These are phyloP conservation scores for Candida coleopterorum DNA, from an alignment of 805 yeast species.

Conservation along the genomic window DNA sequence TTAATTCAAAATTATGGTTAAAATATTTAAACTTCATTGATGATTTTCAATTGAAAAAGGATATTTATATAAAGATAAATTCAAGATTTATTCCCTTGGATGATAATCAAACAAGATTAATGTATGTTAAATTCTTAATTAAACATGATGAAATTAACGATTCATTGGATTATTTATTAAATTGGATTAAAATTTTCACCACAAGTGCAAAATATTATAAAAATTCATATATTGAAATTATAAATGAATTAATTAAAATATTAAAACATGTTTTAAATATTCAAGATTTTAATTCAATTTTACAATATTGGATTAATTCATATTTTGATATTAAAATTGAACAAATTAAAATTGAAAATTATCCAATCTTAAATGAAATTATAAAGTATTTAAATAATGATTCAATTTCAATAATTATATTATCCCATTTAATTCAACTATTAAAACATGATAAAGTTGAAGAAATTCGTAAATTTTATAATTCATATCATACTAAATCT, in stretches of 20 bases:
- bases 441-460: slow-evolving; percentile 14
- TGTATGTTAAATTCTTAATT: slow-evolving; percentile 21
- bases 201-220: slow-evolving; percentile 15
- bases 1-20: slow-evolving; percentile 61
- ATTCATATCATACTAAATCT: slow-evolving; percentile 20
- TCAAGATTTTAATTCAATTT: background rate
- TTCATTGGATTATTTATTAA: slow-evolving; percentile 25
- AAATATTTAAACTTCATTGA: slow-evolving; percentile 55
- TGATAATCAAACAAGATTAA: slow-evolving; percentile 19
- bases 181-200: slow-evolving; percentile 20
- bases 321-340: slow-evolving; percentile 7
- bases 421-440: slow-evolving; percentile 25
- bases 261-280: background rate
- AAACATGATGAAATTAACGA: slow-evolving; percentile 14
- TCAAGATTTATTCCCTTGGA: slow-evolving; percentile 33
- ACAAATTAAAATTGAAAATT: background rate
- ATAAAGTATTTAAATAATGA: slow-evolving; percentile 34
- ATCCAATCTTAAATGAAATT: slow-evolving; percentile 13
- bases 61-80: slow-evolving; percentile 50
- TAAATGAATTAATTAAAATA: slow-evolving; percentile 9
- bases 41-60: slow-evolving; percentile 27
- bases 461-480: slow-evolving; percentile 24
- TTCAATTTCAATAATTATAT: slow-evolving; percentile 35
- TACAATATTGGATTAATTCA: slow-evolving; percentile 1
- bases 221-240: slow-evolving; percentile 15